Base-by-base conservation (phyloP, 306 rosid genomes). In the Cicer chorassanicum region DNA sequence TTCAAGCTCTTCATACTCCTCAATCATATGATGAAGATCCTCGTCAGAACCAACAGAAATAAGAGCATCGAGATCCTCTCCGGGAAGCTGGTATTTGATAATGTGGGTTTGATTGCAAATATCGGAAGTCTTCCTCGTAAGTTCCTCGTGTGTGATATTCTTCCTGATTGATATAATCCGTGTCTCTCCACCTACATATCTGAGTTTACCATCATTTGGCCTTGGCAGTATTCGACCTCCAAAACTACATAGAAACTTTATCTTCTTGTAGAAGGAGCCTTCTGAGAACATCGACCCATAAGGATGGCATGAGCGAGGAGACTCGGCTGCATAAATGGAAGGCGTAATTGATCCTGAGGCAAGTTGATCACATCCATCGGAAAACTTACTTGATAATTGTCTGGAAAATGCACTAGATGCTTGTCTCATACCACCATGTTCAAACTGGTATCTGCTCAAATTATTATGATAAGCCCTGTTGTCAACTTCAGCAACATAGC, bases 21-120 rank as follows among this genome's bases (percentile, higher is more conserved):
- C 99, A 3, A 89, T 80, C 96, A 92, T 86, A 81, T 87, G 96
- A 80, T 86, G 88, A 84, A 95, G 97, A 84, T 95, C 99, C 82
- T 95, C 99, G 51, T 92, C 86, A 8, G 97, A 92, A 73, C 95
- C 87, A 82, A 95, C 92, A 73, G 99, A 92, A 76, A 95, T 88
- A 59, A 95, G 99, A 43, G 99, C 93, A 67, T 95, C 99, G 48
- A 95, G 92, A 72, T 95, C 99, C 85, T 92, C 99, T 9, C 99
- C 93, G 6, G 98, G 99, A 83, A 90, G 99, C 79, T 95, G 95
- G 88, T 95, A 95, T 81, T 90, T 95, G 79, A 92, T 92, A 0
- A 85, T 83, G 80, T 95, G 98, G 74, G 81, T 69, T 65, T 87
- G 90, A 79, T 81, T 85, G 76, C 89, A 92, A 75, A 88, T 88